phyloP scores from a whole-genome alignment of 2,329 filamentous ascomycete genomes.

The Trichoderma sp. region DNA sequence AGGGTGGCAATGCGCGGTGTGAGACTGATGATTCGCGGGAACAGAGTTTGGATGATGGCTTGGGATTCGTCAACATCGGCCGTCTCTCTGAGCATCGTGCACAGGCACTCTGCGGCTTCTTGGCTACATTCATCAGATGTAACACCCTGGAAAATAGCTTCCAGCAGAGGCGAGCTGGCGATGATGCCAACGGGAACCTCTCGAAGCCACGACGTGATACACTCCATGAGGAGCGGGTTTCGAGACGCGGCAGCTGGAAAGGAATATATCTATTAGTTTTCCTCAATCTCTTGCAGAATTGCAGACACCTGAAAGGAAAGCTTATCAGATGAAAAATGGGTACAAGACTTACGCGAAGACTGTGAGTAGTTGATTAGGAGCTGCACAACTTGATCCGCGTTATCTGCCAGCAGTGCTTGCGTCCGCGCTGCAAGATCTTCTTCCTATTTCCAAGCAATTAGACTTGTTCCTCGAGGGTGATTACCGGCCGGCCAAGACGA shows the following conservation, averaged over 20 bases:
- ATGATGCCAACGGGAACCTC: conserved; percentile 85
- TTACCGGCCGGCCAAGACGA: conserved; percentile 38
- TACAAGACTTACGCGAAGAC: conserved; percentile 71
- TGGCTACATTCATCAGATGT: conserved; percentile 77
- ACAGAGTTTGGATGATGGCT: conserved; percentile 76
- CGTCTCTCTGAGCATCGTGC: conserved; percentile 88
- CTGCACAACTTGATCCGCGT: conserved; percentile 82
- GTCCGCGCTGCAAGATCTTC: conserved; percentile 88
- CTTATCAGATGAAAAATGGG: not conserved
- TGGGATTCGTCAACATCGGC: conserved; percentile 90
- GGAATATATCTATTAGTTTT: not conserved
- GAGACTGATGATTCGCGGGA: conserved; percentile 77
- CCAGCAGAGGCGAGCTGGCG: conserved; percentile 81
- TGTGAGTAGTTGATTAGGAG: conserved; percentile 89
- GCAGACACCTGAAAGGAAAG: not conserved
- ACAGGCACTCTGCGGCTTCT: conserved; percentile 87
- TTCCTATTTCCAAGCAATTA: conserved; percentile 69
- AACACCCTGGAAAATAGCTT: conserved; percentile 76
- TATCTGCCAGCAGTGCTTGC: conserved; percentile 85
- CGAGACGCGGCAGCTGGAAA: conserved; percentile 69
- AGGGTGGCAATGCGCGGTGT: conserved; percentile 74
- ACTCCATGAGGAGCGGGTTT: conserved; percentile 90
- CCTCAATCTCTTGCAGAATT: not conserved
- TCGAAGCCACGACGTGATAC: conserved; percentile 93
- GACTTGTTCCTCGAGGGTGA: conserved; percentile 32